Evolutionary conservation across 768 basidiomycete genomes (phyloP).

Genomic region (Pleurotus salmoneostramineus): DNA sequence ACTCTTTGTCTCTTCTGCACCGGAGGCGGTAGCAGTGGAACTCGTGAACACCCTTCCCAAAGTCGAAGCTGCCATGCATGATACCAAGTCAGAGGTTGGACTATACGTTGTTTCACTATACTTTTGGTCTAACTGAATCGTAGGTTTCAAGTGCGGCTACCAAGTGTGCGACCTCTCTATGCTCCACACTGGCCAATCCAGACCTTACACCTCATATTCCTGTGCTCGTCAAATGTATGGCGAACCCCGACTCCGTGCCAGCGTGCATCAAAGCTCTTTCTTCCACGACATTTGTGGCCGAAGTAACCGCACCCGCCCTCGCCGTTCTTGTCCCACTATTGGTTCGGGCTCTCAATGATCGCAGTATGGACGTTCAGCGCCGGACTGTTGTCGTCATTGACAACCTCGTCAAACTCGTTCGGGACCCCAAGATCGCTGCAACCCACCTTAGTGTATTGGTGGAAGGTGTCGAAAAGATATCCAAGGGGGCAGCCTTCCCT

Average conservation of each 20-base stretch:
- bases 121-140: constrained; percentile 4
- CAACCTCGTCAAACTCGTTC: constrained; percentile 96
- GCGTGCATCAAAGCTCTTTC: constrained; percentile 94
- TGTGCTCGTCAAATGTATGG: constrained; percentile 91
- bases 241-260: constrained; percentile 81
- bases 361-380: constrained; percentile 95
- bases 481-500: constrained; percentile 89
- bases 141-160: constrained; percentile 83
- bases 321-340: constrained; percentile 94
- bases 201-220: constrained; percentile 90
- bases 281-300: constrained; percentile 93
- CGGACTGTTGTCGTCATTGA: constrained; percentile 93
- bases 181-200: constrained; percentile 87
- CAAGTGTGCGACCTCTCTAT: constrained; percentile 88
- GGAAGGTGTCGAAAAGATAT: constrained; percentile 88
- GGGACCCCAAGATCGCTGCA: constrained; percentile 86
- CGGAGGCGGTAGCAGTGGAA: constrained; percentile 77
- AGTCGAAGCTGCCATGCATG: constrained; percentile 90
- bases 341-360: constrained; percentile 86
- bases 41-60: constrained; percentile 79
- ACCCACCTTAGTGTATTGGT: constrained; percentile 83
- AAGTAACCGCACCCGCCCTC: constrained; percentile 94
- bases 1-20: constrained; percentile 62
- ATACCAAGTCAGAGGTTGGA: constrained; percentile 90
- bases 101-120: neutral